phyloP scores from a whole-genome alignment of 2,329 filamentous ascomycete genomes.

The Colletotrichum musae region DNA sequence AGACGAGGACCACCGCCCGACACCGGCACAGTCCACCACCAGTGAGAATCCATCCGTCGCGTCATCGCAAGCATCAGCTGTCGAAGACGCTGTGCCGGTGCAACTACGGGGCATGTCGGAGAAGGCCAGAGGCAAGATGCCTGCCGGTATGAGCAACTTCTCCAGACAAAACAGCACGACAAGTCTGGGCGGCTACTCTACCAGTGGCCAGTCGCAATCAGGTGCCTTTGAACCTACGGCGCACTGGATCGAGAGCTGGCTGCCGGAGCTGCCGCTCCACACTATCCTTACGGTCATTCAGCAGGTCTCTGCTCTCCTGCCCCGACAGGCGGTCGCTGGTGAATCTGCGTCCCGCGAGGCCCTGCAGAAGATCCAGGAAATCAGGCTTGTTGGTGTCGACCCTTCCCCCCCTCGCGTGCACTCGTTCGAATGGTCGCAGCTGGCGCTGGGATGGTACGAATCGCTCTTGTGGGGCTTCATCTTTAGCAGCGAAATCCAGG shows the following conservation, averaged over 20 bases:
- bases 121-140: conserved; percentile 96
- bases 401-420: conserved; percentile 83
- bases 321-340: conserved; percentile 62
- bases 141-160: conserved; percentile 84
- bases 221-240: conserved; percentile 83
- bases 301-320: conserved; percentile 72
- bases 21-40: conserved; percentile 74
- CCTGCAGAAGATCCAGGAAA: conserved; percentile 69
- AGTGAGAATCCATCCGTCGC: conserved; percentile 75
- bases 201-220: conserved; percentile 67
- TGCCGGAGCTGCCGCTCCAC: conserved; percentile 91
- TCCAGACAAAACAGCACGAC: conserved; percentile 92
- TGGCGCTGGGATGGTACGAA: conserved; percentile 96
- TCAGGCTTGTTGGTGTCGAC: conserved; percentile 80
- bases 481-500: conserved; percentile 90
- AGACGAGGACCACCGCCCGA: conserved; percentile 68
- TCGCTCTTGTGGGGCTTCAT: conserved; percentile 94
- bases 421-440: conserved; percentile 93
- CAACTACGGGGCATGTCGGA: conserved; percentile 96
- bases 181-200: conserved; percentile 79
- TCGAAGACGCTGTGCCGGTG: conserved; percentile 84
- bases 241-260: conserved; percentile 93
- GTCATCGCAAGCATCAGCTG: conserved; percentile 76
- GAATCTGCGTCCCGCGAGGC: conserved; percentile 61
- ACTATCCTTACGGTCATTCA: conserved; percentile 85